Percentiles rank a stretch among this genome's conserved stretches.
These are phyloP conservation scores for Paraglomus occultum DNA, from an alignment of 192 early-diverging fungal genomes.

Conservation along the genomic window DNA sequence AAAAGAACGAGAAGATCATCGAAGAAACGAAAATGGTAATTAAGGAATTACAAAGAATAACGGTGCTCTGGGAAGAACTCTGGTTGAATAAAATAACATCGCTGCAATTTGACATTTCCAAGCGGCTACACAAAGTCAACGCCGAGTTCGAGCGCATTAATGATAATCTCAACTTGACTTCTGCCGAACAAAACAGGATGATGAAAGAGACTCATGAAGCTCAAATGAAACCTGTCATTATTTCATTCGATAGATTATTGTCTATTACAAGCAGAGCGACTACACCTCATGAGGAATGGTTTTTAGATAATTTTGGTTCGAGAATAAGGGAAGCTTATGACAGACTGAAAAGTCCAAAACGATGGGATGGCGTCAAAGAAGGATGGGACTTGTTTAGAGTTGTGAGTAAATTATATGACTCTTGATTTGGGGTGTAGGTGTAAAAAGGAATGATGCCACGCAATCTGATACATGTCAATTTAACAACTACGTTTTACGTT, in stretches of 20 bases:
- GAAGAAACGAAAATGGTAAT: constrained; percentile 55
- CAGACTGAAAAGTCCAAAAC: constrained; percentile 43
- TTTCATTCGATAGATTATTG: constrained; percentile 52
- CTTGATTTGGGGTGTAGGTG: constrained; percentile 29
- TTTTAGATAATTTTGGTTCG: constrained; percentile 51
- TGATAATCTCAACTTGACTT: constrained; percentile 36
- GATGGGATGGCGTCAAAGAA: constrained; percentile 44
- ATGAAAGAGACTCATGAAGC: constrained; percentile 52
- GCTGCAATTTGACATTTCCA: constrained; percentile 55
- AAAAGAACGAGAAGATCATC: constrained; percentile 44
- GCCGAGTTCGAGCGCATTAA: constrained; percentile 56
- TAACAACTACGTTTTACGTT: background rate
- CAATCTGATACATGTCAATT: too few relatives aligned
- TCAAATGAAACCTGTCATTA: constrained; percentile 58
- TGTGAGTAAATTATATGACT: constrained; percentile 37
- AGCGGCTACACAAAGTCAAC: constrained; percentile 53
- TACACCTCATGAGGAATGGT: constrained; percentile 70
- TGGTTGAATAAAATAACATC: constrained; percentile 69
- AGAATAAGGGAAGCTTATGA: constrained; percentile 55
- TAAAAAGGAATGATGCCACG: constrained; percentile 29
- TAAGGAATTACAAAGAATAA: constrained; percentile 62
- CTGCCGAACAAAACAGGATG: constrained; percentile 42
- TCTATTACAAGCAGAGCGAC: constrained; percentile 39
- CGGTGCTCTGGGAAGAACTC: constrained; percentile 81
- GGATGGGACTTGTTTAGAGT: constrained; percentile 59